Percentiles rank a stretch among this genome's conserved stretches.
Conservation (phyloP, 2,329 filamentous ascomycete species). For the Hymenoscyphus linearis region DNA sequence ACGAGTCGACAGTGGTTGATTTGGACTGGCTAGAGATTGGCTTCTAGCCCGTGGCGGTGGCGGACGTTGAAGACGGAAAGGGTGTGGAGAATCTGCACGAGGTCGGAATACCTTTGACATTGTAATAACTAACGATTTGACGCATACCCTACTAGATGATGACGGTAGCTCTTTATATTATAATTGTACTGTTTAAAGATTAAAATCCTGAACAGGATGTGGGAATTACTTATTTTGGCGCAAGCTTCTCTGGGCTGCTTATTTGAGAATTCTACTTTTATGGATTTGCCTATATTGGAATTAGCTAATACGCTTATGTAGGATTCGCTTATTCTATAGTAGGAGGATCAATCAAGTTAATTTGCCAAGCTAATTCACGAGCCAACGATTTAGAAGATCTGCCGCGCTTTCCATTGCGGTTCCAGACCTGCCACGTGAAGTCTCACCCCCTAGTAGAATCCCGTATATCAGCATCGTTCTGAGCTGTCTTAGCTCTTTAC, state of each 20-base stretch:
- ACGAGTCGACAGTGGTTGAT: too few species aligned
- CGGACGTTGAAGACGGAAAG: background rate
- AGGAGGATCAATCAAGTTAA: background rate
- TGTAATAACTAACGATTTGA: background rate
- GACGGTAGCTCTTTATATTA: background rate
- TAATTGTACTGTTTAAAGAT: background rate
- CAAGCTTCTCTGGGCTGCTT: background rate
- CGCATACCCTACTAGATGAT: background rate
- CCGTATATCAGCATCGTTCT: too few species aligned
- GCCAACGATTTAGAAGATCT: too few species aligned
- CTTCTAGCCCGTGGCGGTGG: too few species aligned
- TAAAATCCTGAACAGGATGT: slow-evolving; percentile 3
- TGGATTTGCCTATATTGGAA: background rate
- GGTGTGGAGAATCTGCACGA: background rate
- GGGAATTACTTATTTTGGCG: background rate
- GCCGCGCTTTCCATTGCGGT: too few species aligned
- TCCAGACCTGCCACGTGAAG: background rate
- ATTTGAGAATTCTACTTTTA: background rate
- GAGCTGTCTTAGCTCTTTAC: too few species aligned
- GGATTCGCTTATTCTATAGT: background rate
- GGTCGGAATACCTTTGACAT: background rate
- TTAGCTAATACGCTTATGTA: background rate
- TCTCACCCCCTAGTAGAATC: background rate
- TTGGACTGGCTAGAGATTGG: too few species aligned
- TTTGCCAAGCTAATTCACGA: background rate